These are phyloP conservation scores for Candida insectorum DNA, from an alignment of 805 yeast species.

Conservation along the genomic window DNA sequence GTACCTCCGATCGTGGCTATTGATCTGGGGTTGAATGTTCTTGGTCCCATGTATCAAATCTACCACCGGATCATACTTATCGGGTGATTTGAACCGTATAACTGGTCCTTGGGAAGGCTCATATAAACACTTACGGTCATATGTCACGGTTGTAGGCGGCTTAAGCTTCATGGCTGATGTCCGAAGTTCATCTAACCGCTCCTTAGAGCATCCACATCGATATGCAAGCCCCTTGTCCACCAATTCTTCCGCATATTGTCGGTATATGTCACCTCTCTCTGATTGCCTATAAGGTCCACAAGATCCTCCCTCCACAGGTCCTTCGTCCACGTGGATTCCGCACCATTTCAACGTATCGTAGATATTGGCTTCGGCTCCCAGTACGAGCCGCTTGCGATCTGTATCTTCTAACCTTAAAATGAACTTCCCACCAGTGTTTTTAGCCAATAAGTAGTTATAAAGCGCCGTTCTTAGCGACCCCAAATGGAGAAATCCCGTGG, in stretches of 20 bases:
- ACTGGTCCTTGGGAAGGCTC: constrained; percentile 33
- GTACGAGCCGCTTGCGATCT: constrained; percentile 73
- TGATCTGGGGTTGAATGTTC: constrained; percentile 76
- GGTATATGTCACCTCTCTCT: constrained; percentile 67
- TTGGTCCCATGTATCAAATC: constrained; percentile 80
- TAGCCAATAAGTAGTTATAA: constrained; percentile 82
- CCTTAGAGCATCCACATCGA: constrained; percentile 81
- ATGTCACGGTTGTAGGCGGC: constrained; percentile 91
- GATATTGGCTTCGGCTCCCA: constrained; percentile 80
- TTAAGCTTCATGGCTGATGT: constrained; percentile 68
- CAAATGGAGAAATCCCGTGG: constrained; percentile 91
- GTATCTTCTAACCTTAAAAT: constrained; percentile 88
- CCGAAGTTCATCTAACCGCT: constrained; percentile 63
- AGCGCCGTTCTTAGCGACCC: constrained; percentile 94
- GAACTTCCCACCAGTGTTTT: constrained; percentile 75
- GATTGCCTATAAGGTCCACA: constrained; percentile 84
- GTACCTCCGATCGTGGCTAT: constrained; percentile 64
- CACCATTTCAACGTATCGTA: constrained; percentile 78
- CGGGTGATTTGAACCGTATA: constrained; percentile 77
- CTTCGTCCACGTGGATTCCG: constrained; percentile 74
- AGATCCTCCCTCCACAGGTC: constrained; percentile 59
- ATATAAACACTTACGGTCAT: constrained; percentile 77
- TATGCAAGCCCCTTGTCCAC: constrained; percentile 73
- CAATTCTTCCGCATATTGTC: constrained; percentile 52
- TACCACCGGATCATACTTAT: constrained; percentile 56